Base-by-base conservation (phyloP, 1,139 yeast species). In the Taiozyma sp. region DNA sequence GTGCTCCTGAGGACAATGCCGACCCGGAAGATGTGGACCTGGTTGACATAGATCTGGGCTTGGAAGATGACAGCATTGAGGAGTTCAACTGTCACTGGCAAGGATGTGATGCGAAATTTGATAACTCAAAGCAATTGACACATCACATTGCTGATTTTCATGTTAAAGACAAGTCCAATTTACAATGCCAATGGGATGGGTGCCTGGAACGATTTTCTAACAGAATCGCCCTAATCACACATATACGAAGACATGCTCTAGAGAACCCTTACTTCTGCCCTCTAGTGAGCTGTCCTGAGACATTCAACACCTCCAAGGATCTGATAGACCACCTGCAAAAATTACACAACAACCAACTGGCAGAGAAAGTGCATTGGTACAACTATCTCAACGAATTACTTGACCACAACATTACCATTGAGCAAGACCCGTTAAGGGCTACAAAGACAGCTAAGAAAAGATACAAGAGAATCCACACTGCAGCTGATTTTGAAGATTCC, bases 181-280 rank as follows among this genome's bases (percentile, higher is more conserved):
- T 32, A 13, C 11, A 4, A 6, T 43, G 50, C 19, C 28, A 45
- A 11, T 46, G 51, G 48, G 22, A 72, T 45, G 78, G 74, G 10
- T 85, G 91, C 62, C 65, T 76, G 7, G 62, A 85, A 14, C 72
- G 69, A 50, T 85, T 85, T 2, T 81, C 85, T 4, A 76, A 83
- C 8, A 64, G 83, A 51, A 77, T 79, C 65, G 85, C 85, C 1
- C 71, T 85, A 35, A 73, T 81, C 1, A 73, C 85, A 0, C 91
- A 85, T 62, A 71, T 84, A 59, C 66, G 88, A 48, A 73, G 80
- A 2, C 91, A 85, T 62, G 80, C 88, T 0, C 84, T 86, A 0
- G 88, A 83, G 59, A 76, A 77, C 57, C 88, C 88, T 34, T 83
- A 80, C 60, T 80, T 75, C 56, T 86, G 95, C 62, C 75, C 82